phyloP scores from a whole-genome alignment of 2,329 filamentous ascomycete species.

The Metarhizium guizhouense region DNA sequence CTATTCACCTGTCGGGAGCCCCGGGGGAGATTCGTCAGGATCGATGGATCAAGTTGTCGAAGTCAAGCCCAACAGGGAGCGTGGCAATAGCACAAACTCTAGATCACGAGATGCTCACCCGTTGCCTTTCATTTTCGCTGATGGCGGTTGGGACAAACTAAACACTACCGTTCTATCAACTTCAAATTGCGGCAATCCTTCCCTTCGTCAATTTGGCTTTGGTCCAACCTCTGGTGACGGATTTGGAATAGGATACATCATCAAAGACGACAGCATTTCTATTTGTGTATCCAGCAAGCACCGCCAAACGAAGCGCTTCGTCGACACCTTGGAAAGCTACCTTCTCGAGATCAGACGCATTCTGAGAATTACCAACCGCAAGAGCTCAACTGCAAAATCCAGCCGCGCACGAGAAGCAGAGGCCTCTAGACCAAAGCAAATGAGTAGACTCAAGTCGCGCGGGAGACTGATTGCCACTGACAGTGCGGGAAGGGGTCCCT shows the following conservation, averaged over 20 bases:
- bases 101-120: conserved; percentile 36
- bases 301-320: conserved; percentile 80
- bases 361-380: conserved; percentile 56
- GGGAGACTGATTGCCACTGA: conserved; percentile 57
- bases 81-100: conserved; percentile 47
- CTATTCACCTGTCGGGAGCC: conserved; percentile 42
- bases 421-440: conserved; percentile 23
- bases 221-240: conserved; percentile 89
- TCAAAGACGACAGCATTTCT: conserved; percentile 70
- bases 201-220: conserved; percentile 90
- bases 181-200: conserved; percentile 97
- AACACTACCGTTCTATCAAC: conserved; percentile 93
- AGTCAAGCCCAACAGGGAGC: conserved; percentile 28
- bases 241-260: conserved; percentile 97
- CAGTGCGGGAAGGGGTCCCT: conserved; percentile 37
- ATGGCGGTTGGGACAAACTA: conserved; percentile 86
- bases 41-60: conserved; percentile 22
- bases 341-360: conserved; percentile 84
- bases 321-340: conserved; percentile 85
- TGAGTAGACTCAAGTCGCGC: conserved; percentile 55
- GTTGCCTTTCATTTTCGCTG: conserved; percentile 76
- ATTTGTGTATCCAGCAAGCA: conserved; percentile 94
- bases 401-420: conserved; percentile 48
- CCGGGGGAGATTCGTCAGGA: conserved; percentile 40
- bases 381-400: conserved; percentile 31